These are phyloP conservation scores for Geotrichum klebahnii DNA, from an alignment of 1,139 yeast species.

Conservation along the genomic window DNA sequence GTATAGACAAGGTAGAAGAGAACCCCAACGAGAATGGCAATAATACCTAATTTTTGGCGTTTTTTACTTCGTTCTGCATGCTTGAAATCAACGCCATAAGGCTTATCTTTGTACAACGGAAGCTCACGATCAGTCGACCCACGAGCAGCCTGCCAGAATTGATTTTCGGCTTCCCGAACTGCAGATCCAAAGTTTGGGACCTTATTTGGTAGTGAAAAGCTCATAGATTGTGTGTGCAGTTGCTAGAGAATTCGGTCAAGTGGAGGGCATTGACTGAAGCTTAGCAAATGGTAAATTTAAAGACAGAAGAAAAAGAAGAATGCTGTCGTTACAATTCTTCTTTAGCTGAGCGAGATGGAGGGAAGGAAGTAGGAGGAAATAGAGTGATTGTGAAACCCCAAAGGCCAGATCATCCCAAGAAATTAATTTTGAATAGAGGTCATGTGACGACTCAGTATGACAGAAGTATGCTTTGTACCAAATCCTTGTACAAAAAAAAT, in stretches of 20 bases:
- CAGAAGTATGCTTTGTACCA: background rate
- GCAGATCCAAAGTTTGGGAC: constrained; percentile 20
- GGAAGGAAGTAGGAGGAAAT: background rate
- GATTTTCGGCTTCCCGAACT: constrained; percentile 20
- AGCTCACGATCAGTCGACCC: constrained; percentile 23
- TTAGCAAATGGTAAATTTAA: no score
- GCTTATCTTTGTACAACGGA: constrained; percentile 40
- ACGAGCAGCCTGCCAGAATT: constrained; percentile 21
- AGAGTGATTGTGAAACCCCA: no score
- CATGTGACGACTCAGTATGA: background rate
- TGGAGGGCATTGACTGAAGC: no score
- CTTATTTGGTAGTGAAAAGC: constrained; percentile 21
- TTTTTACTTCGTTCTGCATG: constrained; percentile 21
- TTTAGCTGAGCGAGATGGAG: background rate
- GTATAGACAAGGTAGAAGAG: constrained; percentile 27
- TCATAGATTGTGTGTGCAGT: constrained; percentile 12
- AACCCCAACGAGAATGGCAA: constrained; percentile 25
- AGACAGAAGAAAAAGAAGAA: no score
- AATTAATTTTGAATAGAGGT: background rate
- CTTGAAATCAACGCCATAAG: constrained; percentile 27
- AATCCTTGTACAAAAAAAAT: background rate
- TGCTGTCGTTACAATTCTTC: no score
- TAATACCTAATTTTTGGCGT: constrained; percentile 22
- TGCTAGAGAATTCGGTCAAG: no score
- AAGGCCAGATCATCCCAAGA: background rate